phyloP scores from a whole-genome alignment of 306 rosid species.

The Rosa chinensis region DNA sequence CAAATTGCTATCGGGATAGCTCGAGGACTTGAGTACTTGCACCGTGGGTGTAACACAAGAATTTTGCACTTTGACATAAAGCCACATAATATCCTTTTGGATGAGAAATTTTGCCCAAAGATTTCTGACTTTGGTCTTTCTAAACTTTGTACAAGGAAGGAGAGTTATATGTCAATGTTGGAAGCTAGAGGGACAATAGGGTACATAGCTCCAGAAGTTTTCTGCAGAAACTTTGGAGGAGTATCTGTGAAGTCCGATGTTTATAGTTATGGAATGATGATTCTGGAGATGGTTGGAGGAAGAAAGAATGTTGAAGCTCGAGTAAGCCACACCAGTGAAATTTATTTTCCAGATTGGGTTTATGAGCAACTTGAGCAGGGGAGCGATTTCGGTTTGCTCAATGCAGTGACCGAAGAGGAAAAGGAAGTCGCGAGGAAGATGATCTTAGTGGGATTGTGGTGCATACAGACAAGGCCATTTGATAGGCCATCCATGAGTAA shows the following conservation, averaged over 20 bases:
- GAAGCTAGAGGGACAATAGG: conserved; percentile 41
- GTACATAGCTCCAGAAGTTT: conserved; percentile 42
- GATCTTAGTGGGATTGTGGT: conserved; percentile 49
- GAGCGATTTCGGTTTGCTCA: conserved; percentile 4
- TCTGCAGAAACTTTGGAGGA: conserved; percentile 37
- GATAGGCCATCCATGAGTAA: conserved; percentile 48
- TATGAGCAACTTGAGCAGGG: conserved; percentile 5
- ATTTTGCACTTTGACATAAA: conserved; percentile 52
- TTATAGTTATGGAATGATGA: conserved; percentile 21
- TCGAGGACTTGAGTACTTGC: conserved; percentile 44
- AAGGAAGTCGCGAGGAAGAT: conserved; percentile 34
- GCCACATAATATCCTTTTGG: conserved; percentile 47
- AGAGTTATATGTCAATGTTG: conserved; percentile 33
- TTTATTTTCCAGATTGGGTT: conserved; percentile 35
- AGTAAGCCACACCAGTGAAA: conserved; percentile 18
- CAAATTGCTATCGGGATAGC: conserved; percentile 40
- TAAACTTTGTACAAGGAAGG: conserved; percentile 33
- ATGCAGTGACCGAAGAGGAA: conserved; percentile 8
- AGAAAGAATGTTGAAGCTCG: conserved; percentile 13
- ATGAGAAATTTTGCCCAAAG: conserved; percentile 35
- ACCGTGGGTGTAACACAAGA: conserved; percentile 41
- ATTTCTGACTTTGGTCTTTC: conserved; percentile 47
- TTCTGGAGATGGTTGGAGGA: conserved; percentile 41
- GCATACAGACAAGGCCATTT: conserved; percentile 34
- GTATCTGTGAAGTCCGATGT: conserved; percentile 48